Evolutionary conservation across 176 grass and related monocot genomes (phyloP), one percentile per base, ranked within the genome.

Genomic region (Rhynchospora breviuscula): DNA sequence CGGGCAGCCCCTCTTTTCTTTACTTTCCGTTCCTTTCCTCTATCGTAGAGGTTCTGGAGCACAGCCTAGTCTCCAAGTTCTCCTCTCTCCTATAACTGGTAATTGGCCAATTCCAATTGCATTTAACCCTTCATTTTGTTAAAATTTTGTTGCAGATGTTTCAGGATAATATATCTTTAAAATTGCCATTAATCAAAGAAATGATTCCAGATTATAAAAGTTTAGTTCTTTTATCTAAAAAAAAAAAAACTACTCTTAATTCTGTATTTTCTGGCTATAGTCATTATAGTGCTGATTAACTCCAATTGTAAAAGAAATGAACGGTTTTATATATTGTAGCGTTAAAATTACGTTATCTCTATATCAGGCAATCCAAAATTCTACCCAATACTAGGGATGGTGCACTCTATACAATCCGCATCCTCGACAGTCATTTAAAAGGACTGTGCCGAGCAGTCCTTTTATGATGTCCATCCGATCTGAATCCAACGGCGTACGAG

Each of bases 31-130:
- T 29, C 26, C 26, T 29, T 29, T 1, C 26, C 26, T 29, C 26
- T 29, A 29, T 29, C 1, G 26, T 29, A 29, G 26, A 29, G 26
- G 0, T 29, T 29, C 1, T 29, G 0, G 0, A 29, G 26, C 26
- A 29, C 26, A 29, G 26, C 26, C 26, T 6, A 97, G 94, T 85
- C 70, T 97, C 23, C 92, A 85, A 74, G 88, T 97, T 18, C 85
- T 97, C 1, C 59, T 97, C 0, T 97, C 95, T 3, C 92, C 95
- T 15, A 74, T 93, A 1, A 97, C 92, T 52, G 88, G 94, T 86
- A 57, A 86, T 23, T 17, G 21, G 48, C 5, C 46, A 43, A 40
- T 63, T 29, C 12, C 1, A 6, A 79, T 78, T 79, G 44, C 19
- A 44, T 59, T 67, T 35, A 13, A 10, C 21, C 8, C 3, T 10